Evolutionary conservation across 2,329 filamentous ascomycete species (phyloP).

Genomic region (Colletotrichum costaricense): DNA sequence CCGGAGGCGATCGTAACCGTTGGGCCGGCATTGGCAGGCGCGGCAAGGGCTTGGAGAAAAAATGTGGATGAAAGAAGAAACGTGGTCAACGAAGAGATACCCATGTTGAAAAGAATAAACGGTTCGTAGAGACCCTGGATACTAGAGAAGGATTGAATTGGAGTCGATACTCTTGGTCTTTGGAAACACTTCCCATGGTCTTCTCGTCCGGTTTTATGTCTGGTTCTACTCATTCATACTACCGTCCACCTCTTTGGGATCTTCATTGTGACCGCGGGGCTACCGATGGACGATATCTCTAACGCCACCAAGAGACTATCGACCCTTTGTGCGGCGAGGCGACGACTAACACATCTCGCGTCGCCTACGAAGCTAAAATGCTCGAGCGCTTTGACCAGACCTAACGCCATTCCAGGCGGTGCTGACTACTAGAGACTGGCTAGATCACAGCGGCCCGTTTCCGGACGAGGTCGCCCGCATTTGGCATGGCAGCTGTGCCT

Average conservation of each 20-base stretch:
- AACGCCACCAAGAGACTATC: not conserved
- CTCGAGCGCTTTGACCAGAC: not conserved
- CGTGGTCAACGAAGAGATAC: not conserved
- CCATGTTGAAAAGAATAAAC: not conserved
- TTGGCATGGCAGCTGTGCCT: not conserved
- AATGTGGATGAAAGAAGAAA: conserved; percentile 14
- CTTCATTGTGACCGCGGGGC: not conserved
- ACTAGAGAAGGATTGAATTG: not conserved
- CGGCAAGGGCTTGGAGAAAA: not conserved
- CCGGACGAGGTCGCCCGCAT: not conserved
- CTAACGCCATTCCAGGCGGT: not conserved
- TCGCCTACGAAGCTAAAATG: not conserved
- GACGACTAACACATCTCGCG: conserved; percentile 2
- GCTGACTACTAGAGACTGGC: not conserved
- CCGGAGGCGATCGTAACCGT: conserved; percentile 21
- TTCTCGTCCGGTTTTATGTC: not conserved
- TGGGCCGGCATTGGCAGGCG: conserved; percentile 13
- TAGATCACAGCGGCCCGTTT: not conserved
- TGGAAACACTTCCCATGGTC: rapidly evolving
- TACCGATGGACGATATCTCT: not conserved
- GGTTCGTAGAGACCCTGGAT: not conserved
- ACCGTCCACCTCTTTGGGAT: not conserved
- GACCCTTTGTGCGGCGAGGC: conserved; percentile 2
- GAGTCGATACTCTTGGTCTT: not conserved
- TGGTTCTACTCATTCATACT: not conserved